These are phyloP conservation scores for Favolaschia claudopus DNA, from an alignment of 768 basidiomycete species.

Conservation along the genomic window DNA sequence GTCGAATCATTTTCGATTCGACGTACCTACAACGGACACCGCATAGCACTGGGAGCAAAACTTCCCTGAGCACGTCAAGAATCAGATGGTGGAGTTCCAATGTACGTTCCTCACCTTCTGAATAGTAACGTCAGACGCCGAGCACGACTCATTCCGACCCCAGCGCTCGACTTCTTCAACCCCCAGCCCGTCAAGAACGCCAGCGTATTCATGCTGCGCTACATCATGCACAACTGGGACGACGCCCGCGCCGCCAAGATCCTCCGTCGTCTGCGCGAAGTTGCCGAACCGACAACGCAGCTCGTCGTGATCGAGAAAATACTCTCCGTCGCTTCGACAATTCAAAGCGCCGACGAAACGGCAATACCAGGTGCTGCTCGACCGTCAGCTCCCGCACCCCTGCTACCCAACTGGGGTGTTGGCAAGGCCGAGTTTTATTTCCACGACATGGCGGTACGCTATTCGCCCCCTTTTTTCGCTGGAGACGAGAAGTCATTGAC, in stretches of 20 bases:
- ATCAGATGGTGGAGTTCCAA: slow-evolving; percentile 11
- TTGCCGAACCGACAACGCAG: slow-evolving; percentile 31
- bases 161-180: slow-evolving; percentile 19
- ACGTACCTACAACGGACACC: background rate
- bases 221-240: slow-evolving; percentile 40
- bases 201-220: slow-evolving; percentile 34
- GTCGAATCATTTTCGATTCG: background rate
- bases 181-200: slow-evolving; percentile 34
- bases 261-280: slow-evolving; percentile 34
- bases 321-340: slow-evolving; percentile 2
- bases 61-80: slow-evolving; percentile 5
- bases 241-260: slow-evolving; percentile 31
- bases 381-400: slow-evolving; percentile 7
- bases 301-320: slow-evolving; percentile 39
- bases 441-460: slow-evolving; percentile 16
- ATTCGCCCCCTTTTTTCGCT: background rate
- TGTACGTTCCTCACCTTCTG: background rate
- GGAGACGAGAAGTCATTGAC: background rate
- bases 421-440: slow-evolving; percentile 10
- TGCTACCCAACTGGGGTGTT: slow-evolving; percentile 19
- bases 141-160: slow-evolving; percentile 32
- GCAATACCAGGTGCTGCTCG: slow-evolving; percentile 9
- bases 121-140: no score
- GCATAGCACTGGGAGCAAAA: slow-evolving; percentile 6
- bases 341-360: background rate